Conservation (phyloP, 2,329 filamentous ascomycete species). For the Acrodontium crateriforme region DNA sequence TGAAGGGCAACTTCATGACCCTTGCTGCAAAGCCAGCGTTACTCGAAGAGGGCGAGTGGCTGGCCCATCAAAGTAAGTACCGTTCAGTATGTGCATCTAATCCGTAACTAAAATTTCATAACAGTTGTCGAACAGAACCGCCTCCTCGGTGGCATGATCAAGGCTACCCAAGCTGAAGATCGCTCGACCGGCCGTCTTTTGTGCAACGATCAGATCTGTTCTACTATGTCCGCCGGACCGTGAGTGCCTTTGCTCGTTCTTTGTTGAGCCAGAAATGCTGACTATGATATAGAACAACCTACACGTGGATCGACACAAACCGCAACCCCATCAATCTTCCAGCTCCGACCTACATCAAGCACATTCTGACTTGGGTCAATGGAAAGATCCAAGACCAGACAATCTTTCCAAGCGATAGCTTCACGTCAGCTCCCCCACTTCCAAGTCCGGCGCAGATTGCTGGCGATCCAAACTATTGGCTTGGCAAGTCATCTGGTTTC, state of each 20-base stretch:
- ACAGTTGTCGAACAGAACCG: conserved; percentile 86
- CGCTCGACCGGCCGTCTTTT: conserved; percentile 58
- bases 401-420: conserved; percentile 82
- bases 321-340: conserved; percentile 83
- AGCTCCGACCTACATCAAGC: conserved; percentile 82
- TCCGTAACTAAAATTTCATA: not conserved
- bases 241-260: too few species aligned
- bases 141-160: conserved; percentile 76
- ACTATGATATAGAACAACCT: conserved; percentile 57
- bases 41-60: conserved; percentile 88
- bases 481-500: conserved; percentile 75
- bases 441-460: conserved; percentile 23
- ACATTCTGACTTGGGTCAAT: conserved; percentile 94
- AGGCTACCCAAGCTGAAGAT: conserved; percentile 76
- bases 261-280: not conserved
- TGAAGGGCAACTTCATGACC: conserved; percentile 96
- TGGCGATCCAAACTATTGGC: conserved; percentile 54
- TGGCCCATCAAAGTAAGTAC: conserved; percentile 74
- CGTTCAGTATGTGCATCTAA: not conserved
- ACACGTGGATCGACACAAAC: conserved; percentile 87
- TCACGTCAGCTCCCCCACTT: conserved; percentile 45
- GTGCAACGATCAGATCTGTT: conserved; percentile 73
- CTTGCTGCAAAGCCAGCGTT: conserved; percentile 84
- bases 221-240: conserved; percentile 88
- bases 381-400: conserved; percentile 83